Conservation (phyloP, 371 early-diverging fungal genomes). For the Mortierella sp. region DNA sequence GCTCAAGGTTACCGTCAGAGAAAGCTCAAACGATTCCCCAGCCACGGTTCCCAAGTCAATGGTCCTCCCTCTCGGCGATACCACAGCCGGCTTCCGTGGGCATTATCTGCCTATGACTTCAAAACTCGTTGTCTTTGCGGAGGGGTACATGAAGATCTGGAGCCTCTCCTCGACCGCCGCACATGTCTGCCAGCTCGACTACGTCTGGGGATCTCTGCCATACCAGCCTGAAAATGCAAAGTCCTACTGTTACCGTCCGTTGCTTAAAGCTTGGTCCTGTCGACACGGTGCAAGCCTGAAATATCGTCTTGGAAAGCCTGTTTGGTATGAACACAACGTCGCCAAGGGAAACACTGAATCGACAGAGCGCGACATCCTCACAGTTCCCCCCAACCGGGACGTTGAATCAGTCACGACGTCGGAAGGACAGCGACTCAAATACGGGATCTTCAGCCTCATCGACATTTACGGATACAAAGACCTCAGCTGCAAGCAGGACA, state of each 20-base stretch:
- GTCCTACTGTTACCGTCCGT: not conserved
- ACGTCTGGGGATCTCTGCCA: not conserved
- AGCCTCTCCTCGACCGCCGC: not conserved
- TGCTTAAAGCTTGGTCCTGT: not conserved
- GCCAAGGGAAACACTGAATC: not conserved
- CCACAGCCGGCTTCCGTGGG: not conserved
- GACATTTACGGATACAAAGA: not conserved
- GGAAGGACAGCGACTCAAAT: not conserved
- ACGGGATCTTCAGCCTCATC: not conserved
- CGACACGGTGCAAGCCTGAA: not conserved
- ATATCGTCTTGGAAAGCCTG: not conserved
- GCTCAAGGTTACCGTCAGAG: not conserved
- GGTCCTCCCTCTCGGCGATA: not conserved
- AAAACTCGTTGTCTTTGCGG: not conserved
- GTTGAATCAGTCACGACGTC: not conserved
- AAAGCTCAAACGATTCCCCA: not conserved
- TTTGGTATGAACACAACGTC: not conserved
- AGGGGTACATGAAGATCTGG: not conserved
- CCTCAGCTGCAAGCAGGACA: not conserved
- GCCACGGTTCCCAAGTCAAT: not conserved
- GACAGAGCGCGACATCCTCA: not conserved
- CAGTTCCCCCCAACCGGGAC: not conserved
- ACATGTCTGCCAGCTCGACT: not conserved
- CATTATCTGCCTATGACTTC: not conserved
- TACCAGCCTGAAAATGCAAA: not conserved